Base-by-base conservation (phyloP, 2,329 filamentous ascomycete genomes). In the Myriangium duriaei region DNA sequence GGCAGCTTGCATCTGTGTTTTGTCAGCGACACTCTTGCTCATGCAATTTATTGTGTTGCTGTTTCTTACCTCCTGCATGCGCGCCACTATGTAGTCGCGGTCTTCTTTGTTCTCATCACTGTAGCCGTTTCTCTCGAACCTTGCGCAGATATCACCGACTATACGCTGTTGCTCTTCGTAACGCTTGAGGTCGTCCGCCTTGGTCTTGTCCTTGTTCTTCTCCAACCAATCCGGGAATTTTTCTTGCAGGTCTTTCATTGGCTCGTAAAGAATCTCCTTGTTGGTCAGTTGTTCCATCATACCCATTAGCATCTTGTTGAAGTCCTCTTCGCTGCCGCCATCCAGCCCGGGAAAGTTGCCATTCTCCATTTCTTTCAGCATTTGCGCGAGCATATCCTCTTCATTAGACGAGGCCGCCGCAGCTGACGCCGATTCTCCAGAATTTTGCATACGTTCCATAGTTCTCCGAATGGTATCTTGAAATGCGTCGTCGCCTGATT, bases 211-310 rank as follows among this genome's bases (percentile, higher is more conserved):
- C 29, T 63, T 71, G 57, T 95, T 88, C 61, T 82, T 79, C 51
- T 73, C 72, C 57, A 98, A 69, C 88, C 91, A 98, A 2, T 63
- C 76, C 0, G 87, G 88, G 54, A 91, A 98, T 60, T 95, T 96
- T 37, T 84, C 80, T 57, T 93, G 67, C 33, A 98, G 67, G 62
- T 98, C 91, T 65, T 94, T 94, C 86, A 98, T 95, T 2, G 91
- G 91, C 63, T 98, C 88, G 57, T 96, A 96, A 35, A 98, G 63
- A 45, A 98, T 95, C 49, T 96, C 91, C 66, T 94, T 96, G 60
- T 93, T 94, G 3, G 91, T 96, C 45, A 98, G 71, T 60, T 98
- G 87, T 63, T 96, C 85, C 88, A 98, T 96, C 85, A 96, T 94
- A 38, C 82, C 83, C 71, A 93, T 76, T 42, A 98, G 73, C 76